phyloP scores from a whole-genome alignment of 176 grass and related monocot genomes.

The Bothriochloa decipiens region DNA sequence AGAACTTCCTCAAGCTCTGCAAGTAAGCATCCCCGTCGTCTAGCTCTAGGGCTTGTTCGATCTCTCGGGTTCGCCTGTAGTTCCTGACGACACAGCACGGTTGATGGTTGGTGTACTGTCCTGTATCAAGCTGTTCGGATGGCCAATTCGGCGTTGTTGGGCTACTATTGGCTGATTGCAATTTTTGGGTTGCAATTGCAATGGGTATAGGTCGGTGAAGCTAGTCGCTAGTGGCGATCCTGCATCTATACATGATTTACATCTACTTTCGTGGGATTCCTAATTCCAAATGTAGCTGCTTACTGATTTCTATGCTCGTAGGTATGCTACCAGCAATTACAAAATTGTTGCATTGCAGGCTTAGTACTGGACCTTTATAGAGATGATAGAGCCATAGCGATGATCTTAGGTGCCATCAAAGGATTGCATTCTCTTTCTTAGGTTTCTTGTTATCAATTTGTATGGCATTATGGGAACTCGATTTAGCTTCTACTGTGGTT shows the following conservation, averaged over 20 bases:
- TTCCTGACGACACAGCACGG: background rate
- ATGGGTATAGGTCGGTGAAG: background rate
- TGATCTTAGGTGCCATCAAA: background rate
- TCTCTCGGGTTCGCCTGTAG: background rate
- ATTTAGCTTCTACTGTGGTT: background rate
- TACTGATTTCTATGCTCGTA: background rate
- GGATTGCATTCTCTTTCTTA: background rate
- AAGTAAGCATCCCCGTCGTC: conserved; percentile 50
- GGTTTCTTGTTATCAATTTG: background rate
- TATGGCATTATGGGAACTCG: background rate
- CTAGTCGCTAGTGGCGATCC: background rate
- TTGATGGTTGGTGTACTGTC: background rate
- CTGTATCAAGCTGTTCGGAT: background rate
- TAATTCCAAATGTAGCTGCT: background rate
- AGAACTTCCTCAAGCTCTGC: conserved; percentile 99
- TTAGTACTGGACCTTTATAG: background rate
- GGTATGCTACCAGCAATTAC: background rate
- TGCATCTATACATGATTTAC: background rate
- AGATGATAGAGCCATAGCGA: background rate
- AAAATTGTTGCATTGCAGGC: background rate
- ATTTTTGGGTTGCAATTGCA: background rate
- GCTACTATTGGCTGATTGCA: background rate
- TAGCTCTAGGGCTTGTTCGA: conserved; percentile 3
- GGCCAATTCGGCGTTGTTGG: background rate
- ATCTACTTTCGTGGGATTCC: background rate